Evolutionary conservation across 2,329 filamentous ascomycete species (phyloP), one percentile per base, ranked within the genome.

Genomic region (Trichocomaceae sp.): DNA sequence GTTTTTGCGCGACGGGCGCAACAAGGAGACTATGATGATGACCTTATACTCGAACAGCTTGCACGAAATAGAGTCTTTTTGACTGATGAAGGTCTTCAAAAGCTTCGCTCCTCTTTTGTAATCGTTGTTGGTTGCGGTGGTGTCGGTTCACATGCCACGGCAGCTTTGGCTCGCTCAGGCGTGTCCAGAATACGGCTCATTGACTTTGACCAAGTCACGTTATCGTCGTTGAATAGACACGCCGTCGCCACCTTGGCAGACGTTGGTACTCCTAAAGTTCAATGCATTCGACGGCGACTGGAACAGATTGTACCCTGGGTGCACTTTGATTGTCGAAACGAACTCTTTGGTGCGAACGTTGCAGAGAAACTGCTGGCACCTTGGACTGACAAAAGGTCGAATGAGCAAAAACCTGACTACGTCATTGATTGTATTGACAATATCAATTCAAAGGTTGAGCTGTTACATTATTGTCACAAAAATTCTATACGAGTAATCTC

Each of bases 381-480:
- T 0, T 90, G 89, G 84, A 72, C 76, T 12, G 61, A 70, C 59
- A 66, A 69, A 29, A 64, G 67, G 6, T 68, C 71, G 17, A 64
- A 66, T 33, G 69, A 68, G n/a, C 68, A 64, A 47, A 79, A 79
- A 63, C 90, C 91, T 1, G 86, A 92, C 63, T 99, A 86, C 65
- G 84, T 99, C n/a, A 83, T 99, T 35, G 93, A 99, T 72, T 95
- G 92, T 20, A 99, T 99, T 61, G 93, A 99, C 72, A 97, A 99
- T 67, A 97, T 99, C 59, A 89, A 96, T 50, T 95, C 90, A 52
- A 99, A 99, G 75, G 92, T 99, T 2, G 87, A 86, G 17, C 76
- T 99, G 53, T 78, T 99, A 41, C 85, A 90, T 64, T 95, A 95
- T 73, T 99, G 93, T 73, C 80, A 91, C 67, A 81, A 84, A 58